Evolutionary conservation across 1,284 basidiomycete genomes (phyloP).

Genomic region (Rhodotorula sp.): DNA sequence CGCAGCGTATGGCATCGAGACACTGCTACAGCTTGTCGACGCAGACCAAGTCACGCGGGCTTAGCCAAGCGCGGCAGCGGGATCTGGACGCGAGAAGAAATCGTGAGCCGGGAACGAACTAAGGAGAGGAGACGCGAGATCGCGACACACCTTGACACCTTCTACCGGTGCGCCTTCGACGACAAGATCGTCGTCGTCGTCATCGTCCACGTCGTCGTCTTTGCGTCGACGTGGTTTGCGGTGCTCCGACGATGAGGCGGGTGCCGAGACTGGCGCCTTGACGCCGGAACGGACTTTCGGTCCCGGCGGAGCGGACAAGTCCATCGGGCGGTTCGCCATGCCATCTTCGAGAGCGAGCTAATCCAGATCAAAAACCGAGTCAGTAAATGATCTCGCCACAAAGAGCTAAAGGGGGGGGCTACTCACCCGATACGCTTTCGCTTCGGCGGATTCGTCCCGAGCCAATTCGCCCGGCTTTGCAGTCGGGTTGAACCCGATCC

Average conservation of each 20-base stretch:
- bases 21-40: too few species aligned
- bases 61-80: neutral
- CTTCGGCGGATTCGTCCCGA: slow-evolving; percentile 18
- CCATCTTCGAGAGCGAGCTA: slow-evolving; percentile 14
- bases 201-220: neutral
- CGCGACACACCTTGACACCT: slow-evolving; percentile 4
- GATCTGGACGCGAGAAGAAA: neutral
- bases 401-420: neutral
- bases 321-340: slow-evolving; percentile 6
- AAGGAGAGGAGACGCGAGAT: too few species aligned
- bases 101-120: neutral
- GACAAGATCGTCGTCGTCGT: slow-evolving; percentile 32
- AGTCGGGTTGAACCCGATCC: slow-evolving; percentile 36
- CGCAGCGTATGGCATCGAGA: too few species aligned
- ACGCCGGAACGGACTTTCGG: slow-evolving; percentile 16
- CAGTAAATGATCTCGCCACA: neutral
- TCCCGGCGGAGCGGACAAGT: slow-evolving; percentile 26
- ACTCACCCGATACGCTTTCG: slow-evolving; percentile 16
- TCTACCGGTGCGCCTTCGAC: slow-evolving; percentile 23
- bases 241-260: neutral
- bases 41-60: neutral
- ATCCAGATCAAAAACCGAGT: too few species aligned
- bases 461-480: slow-evolving; percentile 6
- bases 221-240: too few species aligned
- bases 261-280: neutral